Evolutionary conservation across 371 early-diverging fungal genomes (phyloP).

Genomic region (Globomyces sp.): DNA sequence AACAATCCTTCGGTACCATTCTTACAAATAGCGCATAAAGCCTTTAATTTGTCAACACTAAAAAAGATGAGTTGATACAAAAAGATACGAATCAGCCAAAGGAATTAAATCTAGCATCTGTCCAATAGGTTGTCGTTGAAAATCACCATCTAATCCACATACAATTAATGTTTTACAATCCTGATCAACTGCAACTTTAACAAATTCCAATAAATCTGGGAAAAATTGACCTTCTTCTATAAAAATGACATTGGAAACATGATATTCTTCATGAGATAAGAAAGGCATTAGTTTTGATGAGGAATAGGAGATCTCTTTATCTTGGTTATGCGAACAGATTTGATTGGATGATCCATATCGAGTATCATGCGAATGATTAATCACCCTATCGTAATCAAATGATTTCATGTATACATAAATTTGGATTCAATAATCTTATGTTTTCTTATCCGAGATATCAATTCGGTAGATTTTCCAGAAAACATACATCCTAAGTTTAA

Average conservation of each 20-base stretch:
- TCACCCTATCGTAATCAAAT: not conserved
- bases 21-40: constrained; percentile 9
- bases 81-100: not conserved
- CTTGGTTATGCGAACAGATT: constrained; percentile 2
- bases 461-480: constrained; percentile 9
- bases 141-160: constrained; percentile 12
- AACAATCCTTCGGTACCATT: constrained; percentile 6
- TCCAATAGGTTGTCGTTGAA: constrained; percentile 4
- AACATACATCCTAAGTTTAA: constrained; percentile 11
- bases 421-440: constrained; percentile 10
- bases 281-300: not conserved
- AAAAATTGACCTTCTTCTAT: constrained; percentile 11
- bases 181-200: not conserved
- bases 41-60: constrained; percentile 3
- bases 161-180: constrained; percentile 6
- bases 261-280: not conserved
- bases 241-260: constrained; percentile 4
- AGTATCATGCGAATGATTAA: constrained; percentile 11
- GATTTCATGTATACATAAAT: not conserved
- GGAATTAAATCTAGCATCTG: constrained; percentile 3
- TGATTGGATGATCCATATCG: constrained; percentile 4
- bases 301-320: constrained; percentile 4
- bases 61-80: no score
- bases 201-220: constrained; percentile 13
- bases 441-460: constrained; percentile 1